Conservation (phyloP, 1,284 basidiomycete species). For the Takashimella tepidaria region DNA sequence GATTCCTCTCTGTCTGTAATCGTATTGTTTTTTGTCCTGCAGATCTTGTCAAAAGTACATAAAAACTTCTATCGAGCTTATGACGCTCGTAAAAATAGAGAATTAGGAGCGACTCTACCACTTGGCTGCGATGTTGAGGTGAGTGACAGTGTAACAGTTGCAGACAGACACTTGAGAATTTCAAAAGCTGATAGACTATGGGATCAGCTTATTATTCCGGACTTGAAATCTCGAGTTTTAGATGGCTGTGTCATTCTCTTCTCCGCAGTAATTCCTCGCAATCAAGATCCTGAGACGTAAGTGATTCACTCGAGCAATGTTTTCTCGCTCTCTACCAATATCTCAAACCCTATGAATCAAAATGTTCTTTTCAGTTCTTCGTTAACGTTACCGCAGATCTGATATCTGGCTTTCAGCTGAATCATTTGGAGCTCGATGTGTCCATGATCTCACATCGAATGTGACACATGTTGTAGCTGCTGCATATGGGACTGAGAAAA, state of each 20-base stretch:
- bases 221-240: slow-evolving; percentile 69
- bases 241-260: slow-evolving; percentile 77
- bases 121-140: slow-evolving; percentile 43
- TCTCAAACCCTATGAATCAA: neutral
- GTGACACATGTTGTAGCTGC: slow-evolving; percentile 90
- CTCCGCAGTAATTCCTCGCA: slow-evolving; percentile 87
- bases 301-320: slow-evolving; percentile 13
- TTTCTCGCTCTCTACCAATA: no score
- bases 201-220: slow-evolving; percentile 70
- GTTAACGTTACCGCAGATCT: slow-evolving; percentile 48
- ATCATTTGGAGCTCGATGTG: slow-evolving; percentile 81
- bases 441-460: slow-evolving; percentile 59
- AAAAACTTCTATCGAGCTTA: slow-evolving; percentile 60
- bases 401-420: slow-evolving; percentile 83
- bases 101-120: slow-evolving; percentile 53
- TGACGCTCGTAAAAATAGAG: slow-evolving; percentile 8
- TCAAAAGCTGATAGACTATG: slow-evolving; percentile 41
- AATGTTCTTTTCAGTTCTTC: neutral
- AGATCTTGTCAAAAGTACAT: slow-evolving; percentile 77
- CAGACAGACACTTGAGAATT: slow-evolving; percentile 36
- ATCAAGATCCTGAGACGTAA: slow-evolving; percentile 62
- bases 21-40: neutral
- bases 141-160: slow-evolving; percentile 23
- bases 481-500: slow-evolving; percentile 86
- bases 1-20: neutral